Base-by-base conservation (phyloP, 805 yeast genomes). In the Millerozyma miso region DNA sequence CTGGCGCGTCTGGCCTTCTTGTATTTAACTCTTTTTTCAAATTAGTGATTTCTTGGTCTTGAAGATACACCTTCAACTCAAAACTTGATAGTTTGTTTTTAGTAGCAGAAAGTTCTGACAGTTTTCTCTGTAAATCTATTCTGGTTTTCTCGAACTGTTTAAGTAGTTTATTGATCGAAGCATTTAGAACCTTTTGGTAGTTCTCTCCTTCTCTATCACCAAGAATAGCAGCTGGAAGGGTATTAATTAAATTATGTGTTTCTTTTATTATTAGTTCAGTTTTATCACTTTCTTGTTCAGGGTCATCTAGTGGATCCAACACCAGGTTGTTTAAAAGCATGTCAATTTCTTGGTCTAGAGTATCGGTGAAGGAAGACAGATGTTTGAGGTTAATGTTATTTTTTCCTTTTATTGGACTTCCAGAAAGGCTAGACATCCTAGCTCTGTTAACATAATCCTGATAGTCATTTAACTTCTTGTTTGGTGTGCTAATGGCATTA, bases 131-230 rank as follows among this genome's bases (percentile, higher is more conserved):
- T n/a, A 37, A 14, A 32, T 40, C 42, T 39, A 29, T 20, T 31
- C 29, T 34, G 32, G 18, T 31, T 5, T 4, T 26, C 17, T 45
- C 46, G 44, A 58, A 49, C 34, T 50, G 51, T 33, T 39, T 37
- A 23, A 58, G 46, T 20, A 65, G 48, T 45, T 58, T 63, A 13
- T 58, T 57, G 5, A 65, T 54, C 4, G 69, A 58, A 8, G 60
- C 46, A 3, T 54, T 43, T 33, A 65, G 52, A 5, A 64, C 48
- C 19, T 49, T 45, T 20, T 59, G 57, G 45, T 59, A 60, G 37
- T 53, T 54, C 33, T 60, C 67, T 19, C 59, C 58, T 33, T 59
- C 62, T 39, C 52, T 53, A 38, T 44, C 50, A 15, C 53, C 43
- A 10, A 44, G 32, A 2, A 55, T 48, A 1, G 55, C 43, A 4